Percentiles rank a stretch among this genome's conserved stretches.
Evolutionary conservation across 2,329 filamentous ascomycete genomes (phyloP).

Genomic region (Raffaelea albimanens): DNA sequence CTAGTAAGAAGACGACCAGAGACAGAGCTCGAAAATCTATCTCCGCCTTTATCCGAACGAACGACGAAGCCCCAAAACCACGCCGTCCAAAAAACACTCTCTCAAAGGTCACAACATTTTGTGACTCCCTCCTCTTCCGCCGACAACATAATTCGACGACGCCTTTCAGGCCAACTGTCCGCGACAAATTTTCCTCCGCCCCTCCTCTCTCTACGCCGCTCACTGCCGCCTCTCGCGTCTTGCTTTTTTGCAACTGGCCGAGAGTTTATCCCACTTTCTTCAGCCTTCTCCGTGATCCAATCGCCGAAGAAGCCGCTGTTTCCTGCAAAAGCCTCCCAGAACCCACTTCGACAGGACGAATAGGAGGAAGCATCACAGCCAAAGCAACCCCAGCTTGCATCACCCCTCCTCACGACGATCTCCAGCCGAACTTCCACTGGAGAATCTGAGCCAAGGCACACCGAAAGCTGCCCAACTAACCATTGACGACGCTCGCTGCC

Average conservation of each 20-base stretch:
- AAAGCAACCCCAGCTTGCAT: neutral
- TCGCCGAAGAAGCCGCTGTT: neutral
- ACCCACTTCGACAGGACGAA: neutral
- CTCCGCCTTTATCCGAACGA: neutral
- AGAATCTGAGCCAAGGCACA: neutral
- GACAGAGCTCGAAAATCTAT: neutral
- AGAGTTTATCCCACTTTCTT: neutral
- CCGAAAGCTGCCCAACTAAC: neutral
- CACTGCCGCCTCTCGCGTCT: neutral
- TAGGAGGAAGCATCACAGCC: neutral
- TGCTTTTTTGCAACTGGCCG: neutral
- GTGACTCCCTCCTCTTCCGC: neutral
- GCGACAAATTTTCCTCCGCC: neutral
- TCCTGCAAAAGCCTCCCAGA: neutral
- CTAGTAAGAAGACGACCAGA: neutral
- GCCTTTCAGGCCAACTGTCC: no score
- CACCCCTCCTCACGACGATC: neutral
- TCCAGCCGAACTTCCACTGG: neutral
- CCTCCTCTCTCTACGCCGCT: neutral
- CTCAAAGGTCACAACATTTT: neutral
- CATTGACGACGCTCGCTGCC: constrained; percentile 11
- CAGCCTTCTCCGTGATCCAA: neutral
- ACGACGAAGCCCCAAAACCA: no score
- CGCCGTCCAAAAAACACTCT: neutral
- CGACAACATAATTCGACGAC: neutral